A percentile compares a stretch with the other conserved stretches of the same genome.
phyloP scores from a whole-genome alignment of 139 green algal species.

The Tetraselmis chui region DNA sequence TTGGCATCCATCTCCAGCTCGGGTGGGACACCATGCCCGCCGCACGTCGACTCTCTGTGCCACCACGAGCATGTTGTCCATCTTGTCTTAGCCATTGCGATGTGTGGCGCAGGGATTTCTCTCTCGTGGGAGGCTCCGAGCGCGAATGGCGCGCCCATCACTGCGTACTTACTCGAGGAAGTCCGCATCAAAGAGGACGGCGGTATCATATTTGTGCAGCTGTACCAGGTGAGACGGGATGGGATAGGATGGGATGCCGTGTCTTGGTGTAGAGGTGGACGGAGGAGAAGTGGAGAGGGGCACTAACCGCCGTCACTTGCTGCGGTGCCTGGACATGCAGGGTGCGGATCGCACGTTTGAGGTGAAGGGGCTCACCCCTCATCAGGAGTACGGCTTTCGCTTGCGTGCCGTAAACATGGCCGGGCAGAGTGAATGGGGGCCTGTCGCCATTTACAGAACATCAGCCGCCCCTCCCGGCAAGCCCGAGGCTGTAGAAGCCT shows the following conservation, averaged over 20 bases:
- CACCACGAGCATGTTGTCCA: too few species aligned
- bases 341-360: slow-evolving; percentile 16
- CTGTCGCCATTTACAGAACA: neutral
- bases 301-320: too few species aligned
- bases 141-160: neutral
- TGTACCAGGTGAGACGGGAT: neutral
- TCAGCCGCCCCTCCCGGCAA: slow-evolving; percentile 20
- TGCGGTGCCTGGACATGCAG: neutral
- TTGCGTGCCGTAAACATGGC: slow-evolving; percentile 39
- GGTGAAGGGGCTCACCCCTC: slow-evolving; percentile 37
- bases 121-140: slow-evolving; percentile 1
- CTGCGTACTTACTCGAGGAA: neutral
- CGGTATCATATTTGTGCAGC: neutral
- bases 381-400: slow-evolving; percentile 37
- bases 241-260: too few species aligned
- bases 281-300: too few species aligned
- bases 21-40: too few species aligned
- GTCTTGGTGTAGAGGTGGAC: too few species aligned
- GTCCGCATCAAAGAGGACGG: neutral
- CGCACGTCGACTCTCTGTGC: too few species aligned
- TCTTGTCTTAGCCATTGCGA: too few species aligned
- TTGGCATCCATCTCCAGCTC: neutral
- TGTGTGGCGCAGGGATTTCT: slow-evolving; percentile 1
- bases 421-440: slow-evolving; percentile 37
- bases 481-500: slow-evolving; percentile 2